These are phyloP conservation scores for Suillus alpinus DNA, from an alignment of 768 basidiomycete genomes.

Conservation along the genomic window DNA sequence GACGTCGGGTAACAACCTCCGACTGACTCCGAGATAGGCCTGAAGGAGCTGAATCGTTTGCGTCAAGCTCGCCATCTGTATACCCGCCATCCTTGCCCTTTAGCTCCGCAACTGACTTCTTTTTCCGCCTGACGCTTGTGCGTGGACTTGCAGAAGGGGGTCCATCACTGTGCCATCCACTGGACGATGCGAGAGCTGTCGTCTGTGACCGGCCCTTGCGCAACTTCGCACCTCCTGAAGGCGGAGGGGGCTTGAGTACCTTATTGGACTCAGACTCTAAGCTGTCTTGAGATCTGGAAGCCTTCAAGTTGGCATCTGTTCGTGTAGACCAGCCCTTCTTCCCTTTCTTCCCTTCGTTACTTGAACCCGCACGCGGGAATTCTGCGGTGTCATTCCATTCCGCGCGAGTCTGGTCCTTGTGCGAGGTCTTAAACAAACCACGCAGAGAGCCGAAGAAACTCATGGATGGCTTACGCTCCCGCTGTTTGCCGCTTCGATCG, in stretches of 20 bases:
- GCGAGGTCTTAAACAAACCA: slow-evolving; percentile 19
- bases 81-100: slow-evolving; percentile 26
- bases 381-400: slow-evolving; percentile 13
- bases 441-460: slow-evolving; percentile 25
- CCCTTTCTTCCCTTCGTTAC: not conserved
- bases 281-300: not conserved
- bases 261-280: slow-evolving; percentile 18
- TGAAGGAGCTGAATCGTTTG: not conserved
- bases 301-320: slow-evolving; percentile 22
- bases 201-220: slow-evolving; percentile 9
- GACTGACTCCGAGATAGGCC: not conserved
- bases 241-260: not conserved
- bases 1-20: not conserved
- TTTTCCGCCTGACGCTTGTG: slow-evolving; percentile 8
- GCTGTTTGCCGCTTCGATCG: slow-evolving; percentile 5
- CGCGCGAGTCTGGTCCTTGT: slow-evolving; percentile 14
- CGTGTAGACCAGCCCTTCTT: slow-evolving; percentile 26
- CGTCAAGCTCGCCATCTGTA: slow-evolving; percentile 24
- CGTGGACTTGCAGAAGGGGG: slow-evolving; percentile 7
- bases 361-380: not conserved
- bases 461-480: slow-evolving; percentile 20
- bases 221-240: slow-evolving; percentile 9
- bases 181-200: not conserved
- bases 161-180: slow-evolving; percentile 21
- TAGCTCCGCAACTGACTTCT: slow-evolving; percentile 22